Conservation (phyloP, 345 rosid species). For the Hibiscus mutabilis region DNA sequence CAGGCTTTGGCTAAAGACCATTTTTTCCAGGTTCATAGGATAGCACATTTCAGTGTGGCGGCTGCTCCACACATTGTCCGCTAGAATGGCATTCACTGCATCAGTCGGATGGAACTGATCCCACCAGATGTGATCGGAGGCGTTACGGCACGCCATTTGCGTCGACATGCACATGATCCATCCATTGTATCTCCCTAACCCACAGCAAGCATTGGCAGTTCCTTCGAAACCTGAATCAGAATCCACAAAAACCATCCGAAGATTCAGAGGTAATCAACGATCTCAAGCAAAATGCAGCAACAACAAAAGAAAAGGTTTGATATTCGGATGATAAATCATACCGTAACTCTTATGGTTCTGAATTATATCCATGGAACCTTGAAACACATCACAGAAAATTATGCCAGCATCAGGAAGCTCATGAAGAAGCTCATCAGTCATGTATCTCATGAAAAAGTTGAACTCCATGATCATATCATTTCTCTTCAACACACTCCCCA, state of each 20-base stretch:
- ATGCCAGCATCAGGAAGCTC: constrained; percentile 49
- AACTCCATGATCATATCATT: constrained; percentile 72
- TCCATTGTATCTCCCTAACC: constrained; percentile 73
- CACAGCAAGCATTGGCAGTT: constrained; percentile 80
- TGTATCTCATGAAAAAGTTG: constrained; percentile 76
- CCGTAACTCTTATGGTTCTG: constrained; percentile 58
- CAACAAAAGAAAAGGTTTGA: not conserved
- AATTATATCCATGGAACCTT: constrained; percentile 80
- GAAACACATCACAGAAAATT: constrained; percentile 74
- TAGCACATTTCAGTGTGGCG: constrained; percentile 73
- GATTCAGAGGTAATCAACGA: not conserved
- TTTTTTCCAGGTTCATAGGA: constrained; percentile 54
- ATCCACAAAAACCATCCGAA: not conserved
- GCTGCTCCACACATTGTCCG: constrained; percentile 84
- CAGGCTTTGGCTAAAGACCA: constrained; percentile 23
- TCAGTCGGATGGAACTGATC: constrained; percentile 92
- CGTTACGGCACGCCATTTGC: constrained; percentile 62
- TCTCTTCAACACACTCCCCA: constrained; percentile 70
- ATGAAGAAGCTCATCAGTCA: constrained; percentile 44
- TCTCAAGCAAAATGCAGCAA: not conserved
- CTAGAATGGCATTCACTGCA: constrained; percentile 70
- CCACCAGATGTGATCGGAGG: constrained; percentile 78
- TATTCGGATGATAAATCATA: constrained; percentile 17
- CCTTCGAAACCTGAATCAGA: constrained; percentile 55
- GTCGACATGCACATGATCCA: constrained; percentile 75